Base-by-base conservation (phyloP, 331 rosid species). In the Malus hybrid region DNA sequence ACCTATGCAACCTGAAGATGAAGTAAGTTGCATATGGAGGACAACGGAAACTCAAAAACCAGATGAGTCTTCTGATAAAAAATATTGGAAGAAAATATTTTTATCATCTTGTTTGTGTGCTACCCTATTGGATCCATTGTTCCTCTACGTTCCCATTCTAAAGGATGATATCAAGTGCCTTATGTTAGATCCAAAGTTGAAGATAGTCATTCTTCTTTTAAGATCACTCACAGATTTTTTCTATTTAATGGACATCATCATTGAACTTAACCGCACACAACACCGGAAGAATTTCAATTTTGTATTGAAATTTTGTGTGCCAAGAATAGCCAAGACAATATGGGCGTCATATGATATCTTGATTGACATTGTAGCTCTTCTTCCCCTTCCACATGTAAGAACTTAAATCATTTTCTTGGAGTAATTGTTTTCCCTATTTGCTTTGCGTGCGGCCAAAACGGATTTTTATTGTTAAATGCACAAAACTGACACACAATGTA, bases 351-450 rank as follows among this genome's bases (percentile, higher is more conserved):
- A 1, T 46, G 18, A 31, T 55, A 68, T 82, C 12, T 34, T 82
- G 5, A 75, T 77, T 28, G 85, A 82, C 67, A 36, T 82, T 73
- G 66, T 73, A 8, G 82, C 85, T 15, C 52, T 82, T 73, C 85
- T 82, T 54, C 85, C 85, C 1, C 29, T 82, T 62, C 85, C 85
- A 52, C 82, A 82, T 57, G 85, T 77, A 32, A 31, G 68, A 16
- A 46, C 0, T 44, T 13, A 7, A 64, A 31, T 7, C 52, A 6
- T 0, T 46, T 46, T 46, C 1, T 13, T 46, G 6, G 52, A 4
- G 16, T 12, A 13, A 33, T 5, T 33, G 32, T 61, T 10, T 33
- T 33, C 36, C 7, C 32, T 6, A 33, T 6, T 33, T 33, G 7
- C 8, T 1, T 46, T 1, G 18, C 1, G 0, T 44, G 50, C 15